Conservation (phyloP, 345 rosid species). For the Populus davidiana region DNA sequence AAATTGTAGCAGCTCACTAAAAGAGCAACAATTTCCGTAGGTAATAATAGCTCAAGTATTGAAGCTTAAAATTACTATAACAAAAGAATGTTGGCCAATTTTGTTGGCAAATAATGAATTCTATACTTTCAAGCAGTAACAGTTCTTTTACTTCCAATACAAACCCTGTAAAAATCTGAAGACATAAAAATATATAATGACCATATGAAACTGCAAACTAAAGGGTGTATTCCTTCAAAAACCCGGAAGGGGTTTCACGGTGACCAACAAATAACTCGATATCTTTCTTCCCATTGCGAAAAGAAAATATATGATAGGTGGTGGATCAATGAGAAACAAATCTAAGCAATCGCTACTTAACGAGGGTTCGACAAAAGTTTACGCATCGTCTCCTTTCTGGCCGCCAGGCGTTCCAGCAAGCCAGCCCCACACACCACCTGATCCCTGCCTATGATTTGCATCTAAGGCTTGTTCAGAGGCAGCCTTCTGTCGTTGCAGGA, state of each 20-base stretch:
- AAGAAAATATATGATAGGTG: background rate
- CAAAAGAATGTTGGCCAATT: background rate
- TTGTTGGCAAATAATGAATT: slow-evolving; percentile 2
- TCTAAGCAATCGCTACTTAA: background rate
- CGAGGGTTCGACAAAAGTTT: slow-evolving; percentile 11
- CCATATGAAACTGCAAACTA: slow-evolving; percentile 11
- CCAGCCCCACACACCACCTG: slow-evolving; percentile 99
- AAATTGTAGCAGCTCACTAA: background rate
- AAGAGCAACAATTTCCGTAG: background rate
- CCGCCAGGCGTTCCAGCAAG: slow-evolving; percentile 69
- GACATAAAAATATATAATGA: background rate
- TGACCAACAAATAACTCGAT: slow-evolving; percentile 16
- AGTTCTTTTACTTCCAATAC: slow-evolving; percentile 5
- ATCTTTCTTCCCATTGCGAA: slow-evolving; percentile 26
- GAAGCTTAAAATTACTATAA: background rate
- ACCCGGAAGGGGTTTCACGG: background rate
- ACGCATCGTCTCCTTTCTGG: slow-evolving; percentile 29
- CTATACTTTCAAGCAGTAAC: slow-evolving; percentile 9
- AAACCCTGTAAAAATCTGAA: slow-evolving; percentile 13
- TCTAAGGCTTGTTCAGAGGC: slow-evolving; percentile 78
- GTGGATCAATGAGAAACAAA: background rate
- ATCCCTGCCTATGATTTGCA: slow-evolving; percentile 69
- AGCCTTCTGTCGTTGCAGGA: slow-evolving; percentile 90
- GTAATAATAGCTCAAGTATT: no score
- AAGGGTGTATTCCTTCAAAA: slow-evolving; percentile 21